These are phyloP conservation scores for Sporothrix variecibatus DNA, from an alignment of 2,329 filamentous ascomycete species.

Conservation along the genomic window DNA sequence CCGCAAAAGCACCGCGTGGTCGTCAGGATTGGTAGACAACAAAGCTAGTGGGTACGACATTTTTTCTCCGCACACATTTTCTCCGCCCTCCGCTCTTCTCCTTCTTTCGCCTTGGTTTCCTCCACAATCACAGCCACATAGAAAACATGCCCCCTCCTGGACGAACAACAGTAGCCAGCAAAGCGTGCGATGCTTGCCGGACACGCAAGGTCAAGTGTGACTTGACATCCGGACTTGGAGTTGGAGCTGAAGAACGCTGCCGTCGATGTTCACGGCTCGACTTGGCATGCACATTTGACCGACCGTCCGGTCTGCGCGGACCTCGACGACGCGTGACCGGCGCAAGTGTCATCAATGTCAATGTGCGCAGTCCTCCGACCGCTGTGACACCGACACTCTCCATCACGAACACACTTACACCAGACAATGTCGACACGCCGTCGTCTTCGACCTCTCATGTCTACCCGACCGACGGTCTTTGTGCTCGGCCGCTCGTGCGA, in stretches of 20 bases:
- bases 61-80: conserved; percentile 2
- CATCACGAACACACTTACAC: background rate
- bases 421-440: background rate
- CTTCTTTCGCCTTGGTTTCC: background rate
- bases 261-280: background rate
- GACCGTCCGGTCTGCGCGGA: background rate
- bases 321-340: background rate
- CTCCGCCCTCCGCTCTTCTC: background rate
- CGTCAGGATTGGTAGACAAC: no score
- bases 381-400: background rate
- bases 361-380: background rate
- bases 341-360: background rate
- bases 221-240: background rate
- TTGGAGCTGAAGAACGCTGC: background rate
- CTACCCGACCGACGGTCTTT: conserved; percentile 12
- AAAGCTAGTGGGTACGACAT: no score
- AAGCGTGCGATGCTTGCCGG: conserved; percentile 8
- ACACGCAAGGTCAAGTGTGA: conserved; percentile 18
- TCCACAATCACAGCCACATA: background rate
- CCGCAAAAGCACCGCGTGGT: no score
- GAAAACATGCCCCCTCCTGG: background rate
- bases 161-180: conserved; percentile 9
- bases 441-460: background rate
- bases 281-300: conserved; percentile 4
- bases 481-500: background rate